These are phyloP conservation scores for Acer campestre DNA, from an alignment of 345 rosid genomes.

Conservation along the genomic window DNA sequence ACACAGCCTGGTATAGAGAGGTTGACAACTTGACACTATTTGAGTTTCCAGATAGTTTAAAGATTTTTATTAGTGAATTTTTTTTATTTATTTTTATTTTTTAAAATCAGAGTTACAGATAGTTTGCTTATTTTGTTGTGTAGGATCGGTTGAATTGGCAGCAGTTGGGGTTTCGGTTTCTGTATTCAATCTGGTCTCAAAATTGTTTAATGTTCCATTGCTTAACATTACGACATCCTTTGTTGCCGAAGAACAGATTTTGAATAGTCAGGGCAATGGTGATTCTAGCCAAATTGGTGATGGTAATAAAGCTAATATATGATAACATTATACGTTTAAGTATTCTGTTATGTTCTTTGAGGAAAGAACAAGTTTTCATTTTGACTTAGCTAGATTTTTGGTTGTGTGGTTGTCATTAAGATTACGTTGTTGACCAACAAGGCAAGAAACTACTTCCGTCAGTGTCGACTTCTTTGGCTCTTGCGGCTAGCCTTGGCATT, in stretches of 20 bases:
- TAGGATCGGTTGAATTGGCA: conserved; percentile 88
- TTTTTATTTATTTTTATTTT: too few species aligned
- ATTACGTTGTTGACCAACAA: conserved; percentile 23
- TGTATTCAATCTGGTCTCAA: conserved; percentile 82
- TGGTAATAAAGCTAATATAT: conserved; percentile 16
- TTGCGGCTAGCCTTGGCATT: conserved; percentile 80
- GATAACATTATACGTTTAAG: background rate
- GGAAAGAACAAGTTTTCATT: background rate
- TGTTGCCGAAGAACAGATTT: conserved; percentile 90
- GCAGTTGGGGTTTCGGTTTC: conserved; percentile 90
- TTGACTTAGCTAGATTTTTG: background rate
- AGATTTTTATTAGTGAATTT: background rate
- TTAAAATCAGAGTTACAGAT: background rate
- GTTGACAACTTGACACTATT: background rate
- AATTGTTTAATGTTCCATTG: conserved; percentile 84
- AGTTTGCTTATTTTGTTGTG: conserved; percentile 9
- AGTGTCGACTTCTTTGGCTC: conserved; percentile 74
- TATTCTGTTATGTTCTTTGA: background rate
- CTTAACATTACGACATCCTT: conserved; percentile 86
- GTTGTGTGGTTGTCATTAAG: conserved; percentile 29
- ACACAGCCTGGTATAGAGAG: background rate
- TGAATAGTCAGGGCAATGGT: conserved; percentile 30
- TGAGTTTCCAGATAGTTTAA: background rate
- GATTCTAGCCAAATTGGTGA: conserved; percentile 21
- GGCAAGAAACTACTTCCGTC: conserved; percentile 71